phyloP scores from a whole-genome alignment of 2,329 filamentous ascomycete species.

The Pseudocercospora fijiensis region DNA sequence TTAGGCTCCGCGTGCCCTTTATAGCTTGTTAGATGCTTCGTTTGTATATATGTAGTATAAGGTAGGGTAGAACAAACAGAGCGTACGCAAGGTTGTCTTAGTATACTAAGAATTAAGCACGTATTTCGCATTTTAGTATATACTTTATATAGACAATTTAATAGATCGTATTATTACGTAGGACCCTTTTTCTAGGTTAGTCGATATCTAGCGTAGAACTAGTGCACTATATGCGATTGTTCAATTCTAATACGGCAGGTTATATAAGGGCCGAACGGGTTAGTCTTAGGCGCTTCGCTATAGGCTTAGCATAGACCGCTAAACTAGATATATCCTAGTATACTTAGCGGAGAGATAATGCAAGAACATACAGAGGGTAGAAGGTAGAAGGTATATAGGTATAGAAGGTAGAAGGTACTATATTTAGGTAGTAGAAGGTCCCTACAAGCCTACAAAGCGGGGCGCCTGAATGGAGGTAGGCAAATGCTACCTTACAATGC shows the following conservation, averaged over 20 bases:
- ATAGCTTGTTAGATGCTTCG: not conserved
- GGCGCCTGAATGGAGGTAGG: conserved; percentile 11
- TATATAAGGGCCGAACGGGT: not conserved
- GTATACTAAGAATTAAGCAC: not conserved
- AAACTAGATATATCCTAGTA: not conserved
- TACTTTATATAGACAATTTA: not conserved
- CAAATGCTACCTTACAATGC: too few relatives aligned
- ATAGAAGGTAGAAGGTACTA: too few relatives aligned
- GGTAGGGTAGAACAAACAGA: not conserved
- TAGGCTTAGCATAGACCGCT: too few relatives aligned
- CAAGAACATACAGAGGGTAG: too few relatives aligned
- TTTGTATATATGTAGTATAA: not conserved
- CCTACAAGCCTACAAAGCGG: too few relatives aligned
- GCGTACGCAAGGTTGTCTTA: not conserved
- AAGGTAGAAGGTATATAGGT: too few relatives aligned
- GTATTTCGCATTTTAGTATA: not conserved
- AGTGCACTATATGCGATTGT: not conserved
- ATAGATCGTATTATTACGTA: not conserved
- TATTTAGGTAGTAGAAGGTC: too few relatives aligned
- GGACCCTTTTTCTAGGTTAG: not conserved
- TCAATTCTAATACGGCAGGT: not conserved
- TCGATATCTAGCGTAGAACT: not conserved
- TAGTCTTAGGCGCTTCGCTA: too few relatives aligned
- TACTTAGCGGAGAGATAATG: too few relatives aligned
- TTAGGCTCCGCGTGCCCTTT: not conserved